Evolutionary conservation across 164 flowering plant species (phyloP).

Genomic region (Akebia trifoliata): DNA sequence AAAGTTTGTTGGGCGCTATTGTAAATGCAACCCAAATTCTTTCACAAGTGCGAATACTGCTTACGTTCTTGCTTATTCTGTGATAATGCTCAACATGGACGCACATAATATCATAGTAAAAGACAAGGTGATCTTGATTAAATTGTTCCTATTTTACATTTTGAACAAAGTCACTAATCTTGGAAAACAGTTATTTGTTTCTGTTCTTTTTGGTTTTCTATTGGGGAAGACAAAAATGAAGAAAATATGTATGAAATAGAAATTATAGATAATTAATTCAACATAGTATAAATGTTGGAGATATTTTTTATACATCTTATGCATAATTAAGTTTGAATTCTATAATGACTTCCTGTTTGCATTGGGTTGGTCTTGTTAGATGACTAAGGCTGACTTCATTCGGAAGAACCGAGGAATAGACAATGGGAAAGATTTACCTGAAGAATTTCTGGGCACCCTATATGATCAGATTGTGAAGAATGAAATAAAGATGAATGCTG

Average conservation of each 20-base stretch:
- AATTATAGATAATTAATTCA: too few relatives aligned
- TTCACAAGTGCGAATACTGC: slow-evolving; percentile 97
- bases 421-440: slow-evolving; percentile 94
- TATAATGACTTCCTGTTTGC: slow-evolving; percentile 16
- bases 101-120: slow-evolving; percentile 97
- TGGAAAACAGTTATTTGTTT: neutral
- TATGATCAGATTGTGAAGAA: slow-evolving; percentile 94
- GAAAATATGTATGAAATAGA: too few relatives aligned
- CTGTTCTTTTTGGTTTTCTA: neutral
- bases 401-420: slow-evolving; percentile 98
- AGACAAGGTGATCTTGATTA: slow-evolving; percentile 69
- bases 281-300: too few relatives aligned
- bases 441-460: slow-evolving; percentile 75
- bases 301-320: too few relatives aligned
- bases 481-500: slow-evolving; percentile 95
- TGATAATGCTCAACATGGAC: slow-evolving; percentile 97
- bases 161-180: neutral
- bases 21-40: slow-evolving; percentile 91
- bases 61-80: slow-evolving; percentile 99
- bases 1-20: slow-evolving; percentile 96
- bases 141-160: neutral
- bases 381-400: slow-evolving; percentile 95
- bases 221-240: too few relatives aligned
- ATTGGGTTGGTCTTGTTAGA: slow-evolving; percentile 38
- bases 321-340: slow-evolving; percentile 9